Evolutionary conservation across 441 rosid species (phyloP).

Genomic region (Capsella rubella): DNA sequence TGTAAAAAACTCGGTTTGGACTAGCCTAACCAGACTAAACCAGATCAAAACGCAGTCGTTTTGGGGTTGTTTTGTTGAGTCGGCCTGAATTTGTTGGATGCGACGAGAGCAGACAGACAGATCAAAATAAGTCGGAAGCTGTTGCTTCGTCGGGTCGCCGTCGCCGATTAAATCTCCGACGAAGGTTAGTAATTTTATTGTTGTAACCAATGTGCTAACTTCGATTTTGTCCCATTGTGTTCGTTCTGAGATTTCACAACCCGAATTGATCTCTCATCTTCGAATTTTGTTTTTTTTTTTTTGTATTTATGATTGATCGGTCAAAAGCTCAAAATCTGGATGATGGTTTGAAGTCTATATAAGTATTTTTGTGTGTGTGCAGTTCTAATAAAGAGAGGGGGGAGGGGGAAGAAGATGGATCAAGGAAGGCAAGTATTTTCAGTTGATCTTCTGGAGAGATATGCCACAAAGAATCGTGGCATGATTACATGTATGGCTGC

Average conservation of each 20-base stretch:
- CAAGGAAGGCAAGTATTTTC: constrained; percentile 82
- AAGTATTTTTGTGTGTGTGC: no score
- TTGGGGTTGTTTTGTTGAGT: not conserved
- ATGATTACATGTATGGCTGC: constrained; percentile 96
- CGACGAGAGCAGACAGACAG: not conserved
- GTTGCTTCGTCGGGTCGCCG: constrained; percentile 13
- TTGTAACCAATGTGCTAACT: not conserved
- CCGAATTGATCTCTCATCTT: not conserved
- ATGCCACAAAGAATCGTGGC: constrained; percentile 91
- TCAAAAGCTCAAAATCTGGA: constrained; percentile 16
- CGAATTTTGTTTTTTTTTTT: not conserved
- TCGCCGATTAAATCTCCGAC: constrained; percentile 38
- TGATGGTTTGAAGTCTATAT: not conserved
- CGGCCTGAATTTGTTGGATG: not conserved
- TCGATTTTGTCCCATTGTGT: constrained; percentile 17
- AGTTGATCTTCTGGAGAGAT: constrained; percentile 91
- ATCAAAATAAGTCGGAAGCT: not conserved
- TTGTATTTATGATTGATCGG: not conserved
- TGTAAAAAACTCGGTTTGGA: no score
- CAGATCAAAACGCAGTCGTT: not conserved
- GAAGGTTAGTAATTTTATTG: constrained; percentile 5
- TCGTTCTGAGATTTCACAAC: constrained; percentile 3
- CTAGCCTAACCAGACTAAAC: no score
- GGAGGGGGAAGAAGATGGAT: constrained; percentile 58
- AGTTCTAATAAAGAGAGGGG: not conserved